phyloP scores from a whole-genome alignment of 2,329 filamentous ascomycete species.

The Alternaria longipes region DNA sequence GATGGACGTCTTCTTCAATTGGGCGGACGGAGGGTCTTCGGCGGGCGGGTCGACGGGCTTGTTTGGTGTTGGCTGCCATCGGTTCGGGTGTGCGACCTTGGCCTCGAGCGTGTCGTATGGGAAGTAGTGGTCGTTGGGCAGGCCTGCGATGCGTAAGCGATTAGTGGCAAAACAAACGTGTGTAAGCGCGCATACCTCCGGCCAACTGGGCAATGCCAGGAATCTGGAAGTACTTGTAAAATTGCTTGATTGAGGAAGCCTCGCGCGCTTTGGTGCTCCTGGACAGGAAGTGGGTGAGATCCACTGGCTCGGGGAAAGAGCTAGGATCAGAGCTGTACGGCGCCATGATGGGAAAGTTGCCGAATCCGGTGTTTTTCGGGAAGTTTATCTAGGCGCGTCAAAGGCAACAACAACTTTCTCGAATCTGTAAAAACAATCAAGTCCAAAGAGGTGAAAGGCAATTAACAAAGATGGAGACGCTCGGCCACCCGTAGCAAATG shows the following conservation, averaged over 20 bases:
- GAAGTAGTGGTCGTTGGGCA: conserved; percentile 84
- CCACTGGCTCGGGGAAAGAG: conserved; percentile 64
- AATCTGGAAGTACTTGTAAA: conserved; percentile 83
- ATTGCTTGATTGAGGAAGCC: conserved; percentile 76
- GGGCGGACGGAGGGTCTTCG: conserved; percentile 36
- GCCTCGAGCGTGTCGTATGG: conserved; percentile 92
- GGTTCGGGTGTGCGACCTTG: conserved; percentile 74
- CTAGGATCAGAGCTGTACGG: conserved; percentile 35
- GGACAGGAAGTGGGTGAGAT: conserved; percentile 83
- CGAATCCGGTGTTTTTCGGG: background rate
- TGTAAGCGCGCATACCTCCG: conserved; percentile 56
- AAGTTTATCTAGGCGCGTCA: background rate
- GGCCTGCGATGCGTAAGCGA: conserved; percentile 61
- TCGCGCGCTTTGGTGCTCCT: conserved; percentile 70
- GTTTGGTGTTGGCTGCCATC: conserved; percentile 77
- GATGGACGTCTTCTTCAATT: conserved; percentile 42
- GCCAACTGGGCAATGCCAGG: conserved; percentile 70
- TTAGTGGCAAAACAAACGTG: background rate
- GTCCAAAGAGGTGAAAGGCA: conserved; percentile 7
- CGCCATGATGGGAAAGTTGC: conserved; percentile 30
- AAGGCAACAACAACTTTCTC: conserved; percentile 13
- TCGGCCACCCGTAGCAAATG: conserved; percentile 17
- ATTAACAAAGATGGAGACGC: conserved; percentile 15
- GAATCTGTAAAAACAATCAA: conserved; percentile 21
- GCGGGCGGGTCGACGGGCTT: conserved; percentile 60